Evolutionary conservation across 2,329 filamentous ascomycete genomes (phyloP).

Genomic region (Trichothecium roseum): DNA sequence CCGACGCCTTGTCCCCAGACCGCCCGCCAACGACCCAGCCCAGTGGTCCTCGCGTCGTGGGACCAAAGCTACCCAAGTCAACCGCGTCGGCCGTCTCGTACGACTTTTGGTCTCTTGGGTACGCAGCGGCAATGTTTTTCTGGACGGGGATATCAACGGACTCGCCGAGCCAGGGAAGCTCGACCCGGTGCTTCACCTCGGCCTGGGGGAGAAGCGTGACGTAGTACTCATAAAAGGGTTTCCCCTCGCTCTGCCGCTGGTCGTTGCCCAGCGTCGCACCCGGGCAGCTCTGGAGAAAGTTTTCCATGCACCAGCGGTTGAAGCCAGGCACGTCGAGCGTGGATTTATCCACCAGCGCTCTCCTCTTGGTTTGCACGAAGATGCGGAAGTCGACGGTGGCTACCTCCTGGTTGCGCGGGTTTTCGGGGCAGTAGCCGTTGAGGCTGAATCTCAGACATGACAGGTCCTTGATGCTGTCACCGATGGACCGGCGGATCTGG

Average conservation of each 20-base stretch:
- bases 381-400: conserved; percentile 34
- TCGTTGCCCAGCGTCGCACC: conserved; percentile 26
- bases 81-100: conserved; percentile 7
- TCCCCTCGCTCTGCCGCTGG: conserved; percentile 20
- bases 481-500: conserved; percentile 20
- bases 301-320: conserved; percentile 24
- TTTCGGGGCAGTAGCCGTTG: conserved; percentile 10
- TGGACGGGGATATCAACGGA: conserved; percentile 11
- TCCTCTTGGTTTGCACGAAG: conserved; percentile 27
- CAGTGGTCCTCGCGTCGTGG: conserved; percentile 11
- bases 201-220: conserved; percentile 10
- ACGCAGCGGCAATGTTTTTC: conserved; percentile 9
- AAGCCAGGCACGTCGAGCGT: conserved; percentile 19
- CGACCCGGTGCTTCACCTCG: conserved; percentile 12
- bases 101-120: conserved; percentile 6
- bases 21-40: conserved; percentile 14
- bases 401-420: conserved; percentile 26
- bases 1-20: conserved; percentile 25
- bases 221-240: conserved; percentile 7
- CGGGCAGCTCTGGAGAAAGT: conserved; percentile 28
- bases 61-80: conserved; percentile 7
- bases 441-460: conserved; percentile 13
- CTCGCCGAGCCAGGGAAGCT: conserved; percentile 11
- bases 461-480: conserved; percentile 16
- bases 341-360: conserved; percentile 12